Evolutionary conservation across 225 moss, liverwort and hornwort genomes (phyloP), one percentile per base, ranked within the genome.

Genomic region (Physcomitrium patens): DNA sequence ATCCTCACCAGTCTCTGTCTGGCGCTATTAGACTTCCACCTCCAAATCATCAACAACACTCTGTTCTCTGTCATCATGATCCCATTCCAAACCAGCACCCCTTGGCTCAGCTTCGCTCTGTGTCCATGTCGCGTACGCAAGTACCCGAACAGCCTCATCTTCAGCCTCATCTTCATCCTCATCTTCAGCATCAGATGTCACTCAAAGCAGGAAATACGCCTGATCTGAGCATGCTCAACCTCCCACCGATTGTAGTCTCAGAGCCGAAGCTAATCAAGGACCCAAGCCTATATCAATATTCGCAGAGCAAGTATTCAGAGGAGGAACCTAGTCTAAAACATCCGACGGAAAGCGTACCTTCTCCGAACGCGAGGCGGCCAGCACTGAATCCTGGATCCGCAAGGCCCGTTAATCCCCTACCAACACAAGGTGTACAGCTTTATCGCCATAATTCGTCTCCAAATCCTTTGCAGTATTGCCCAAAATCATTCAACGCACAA

Each of bases 401-500:
- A 28, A 76, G 63, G 70, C 71, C 73, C 45, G 50, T 66, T 9
- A 44, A 50, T 77, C 82, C 76, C 28, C 61, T 88, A 23, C 24
- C 88, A 48, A 88, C 88, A 43, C 77, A 85, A 61, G 88, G 88
- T 51, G 80, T 85, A 65, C 88, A 88, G 65, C 79, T 88, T 68
- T 88, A 88, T 60, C 88, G 88, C 17, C 87, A 79, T 44, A 80
- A 72, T 41, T 74, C 82, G 15, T 69, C 80, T 44, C 10, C 82
- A 48, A 62, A 68, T 71, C 80, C 80, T 31, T 77, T 89, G 67
- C 94, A 85, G 79, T 85, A 89, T 44, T 77, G 86, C 15, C 97
- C 89, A 1, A 86, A 85, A 63, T 83, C 91, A 15, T 85, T 90
- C 44, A 86, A 94, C 86, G 87, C 93, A 22, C 94, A 94, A 67